Conservation (phyloP, 352 stramenopile species). For the Phytophthora kernoviae region DNA sequence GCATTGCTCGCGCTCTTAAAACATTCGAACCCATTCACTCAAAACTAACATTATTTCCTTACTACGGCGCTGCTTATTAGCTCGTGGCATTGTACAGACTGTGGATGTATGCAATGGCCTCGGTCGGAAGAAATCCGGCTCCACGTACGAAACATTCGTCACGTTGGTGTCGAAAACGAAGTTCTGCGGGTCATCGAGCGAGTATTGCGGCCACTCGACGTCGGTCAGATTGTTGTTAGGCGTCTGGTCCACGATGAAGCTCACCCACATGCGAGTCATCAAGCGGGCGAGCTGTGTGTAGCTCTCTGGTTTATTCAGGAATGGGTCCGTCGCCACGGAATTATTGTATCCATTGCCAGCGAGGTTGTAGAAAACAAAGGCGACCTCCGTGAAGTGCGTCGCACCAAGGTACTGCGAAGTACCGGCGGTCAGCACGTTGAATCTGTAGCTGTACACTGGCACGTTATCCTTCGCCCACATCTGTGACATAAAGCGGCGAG, state of each 20-base stretch:
- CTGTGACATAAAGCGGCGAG: slow-evolving; percentile 33
- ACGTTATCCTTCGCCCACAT: slow-evolving; percentile 28
- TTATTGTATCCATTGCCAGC: slow-evolving; percentile 29
- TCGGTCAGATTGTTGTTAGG: slow-evolving; percentile 24
- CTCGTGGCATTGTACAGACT: slow-evolving; percentile 28
- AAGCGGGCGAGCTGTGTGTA: slow-evolving; percentile 21
- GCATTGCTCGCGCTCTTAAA: background rate
- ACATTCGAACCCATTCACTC: slow-evolving; percentile 5
- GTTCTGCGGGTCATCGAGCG: slow-evolving; percentile 25
- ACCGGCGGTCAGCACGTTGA: slow-evolving; percentile 26
- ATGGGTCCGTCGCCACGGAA: slow-evolving; percentile 26
- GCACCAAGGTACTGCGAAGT: slow-evolving; percentile 20
- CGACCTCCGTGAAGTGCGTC: slow-evolving; percentile 31
- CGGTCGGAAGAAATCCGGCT: slow-evolving; percentile 31
- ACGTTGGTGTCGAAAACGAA: slow-evolving; percentile 37
- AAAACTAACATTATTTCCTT: background rate
- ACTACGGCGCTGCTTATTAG: slow-evolving; percentile 4
- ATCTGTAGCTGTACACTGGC: slow-evolving; percentile 34
- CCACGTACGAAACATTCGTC: slow-evolving; percentile 35
- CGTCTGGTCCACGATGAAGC: slow-evolving; percentile 34
- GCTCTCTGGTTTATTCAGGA: slow-evolving; percentile 20
- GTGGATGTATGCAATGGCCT: slow-evolving; percentile 31
- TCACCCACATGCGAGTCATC: slow-evolving; percentile 41
- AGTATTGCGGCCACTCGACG: slow-evolving; percentile 33
- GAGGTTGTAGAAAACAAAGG: slow-evolving; percentile 42